These are phyloP conservation scores for Nephromyces sp. DNA, from an alignment of 169 alveolate species.

Conservation along the genomic window DNA sequence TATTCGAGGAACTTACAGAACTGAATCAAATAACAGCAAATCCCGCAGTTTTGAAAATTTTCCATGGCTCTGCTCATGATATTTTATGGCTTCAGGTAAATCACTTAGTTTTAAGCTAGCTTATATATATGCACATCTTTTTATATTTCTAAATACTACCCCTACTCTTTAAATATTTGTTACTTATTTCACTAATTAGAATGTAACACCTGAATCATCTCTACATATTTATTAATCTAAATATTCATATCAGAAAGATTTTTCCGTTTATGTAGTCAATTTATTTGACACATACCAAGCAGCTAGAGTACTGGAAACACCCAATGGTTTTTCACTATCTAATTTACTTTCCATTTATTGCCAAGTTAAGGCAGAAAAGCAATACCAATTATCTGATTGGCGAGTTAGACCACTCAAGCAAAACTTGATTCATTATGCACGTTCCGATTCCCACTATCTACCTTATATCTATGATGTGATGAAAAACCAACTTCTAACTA, in stretches of 20 bases:
- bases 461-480: conserved; percentile 69
- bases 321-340: conserved; percentile 36
- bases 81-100: conserved; percentile 73
- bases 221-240: too few species aligned
- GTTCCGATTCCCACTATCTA: conserved; percentile 83
- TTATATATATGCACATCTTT: too few species aligned
- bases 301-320: conserved; percentile 58
- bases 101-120: too few species aligned
- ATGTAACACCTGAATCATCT: too few species aligned
- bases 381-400: not conserved
- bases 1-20: conserved; percentile 50
- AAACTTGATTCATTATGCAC: conserved; percentile 76
- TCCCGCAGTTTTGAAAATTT: conserved; percentile 77
- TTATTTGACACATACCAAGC: conserved; percentile 85
- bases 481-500: conserved; percentile 40
- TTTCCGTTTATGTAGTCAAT: conserved; percentile 76
- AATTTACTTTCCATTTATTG: not conserved
- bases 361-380: not conserved
- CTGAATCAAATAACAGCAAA: conserved; percentile 65
- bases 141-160: too few species aligned
- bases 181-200: not conserved
- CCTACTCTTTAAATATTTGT: not conserved
- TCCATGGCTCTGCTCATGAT: conserved; percentile 85
- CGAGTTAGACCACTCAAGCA: conserved; percentile 64
- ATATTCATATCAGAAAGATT: conserved; percentile 62